Conservation (phyloP, 805 yeast species). For the Cyberlindnera mrakii region DNA sequence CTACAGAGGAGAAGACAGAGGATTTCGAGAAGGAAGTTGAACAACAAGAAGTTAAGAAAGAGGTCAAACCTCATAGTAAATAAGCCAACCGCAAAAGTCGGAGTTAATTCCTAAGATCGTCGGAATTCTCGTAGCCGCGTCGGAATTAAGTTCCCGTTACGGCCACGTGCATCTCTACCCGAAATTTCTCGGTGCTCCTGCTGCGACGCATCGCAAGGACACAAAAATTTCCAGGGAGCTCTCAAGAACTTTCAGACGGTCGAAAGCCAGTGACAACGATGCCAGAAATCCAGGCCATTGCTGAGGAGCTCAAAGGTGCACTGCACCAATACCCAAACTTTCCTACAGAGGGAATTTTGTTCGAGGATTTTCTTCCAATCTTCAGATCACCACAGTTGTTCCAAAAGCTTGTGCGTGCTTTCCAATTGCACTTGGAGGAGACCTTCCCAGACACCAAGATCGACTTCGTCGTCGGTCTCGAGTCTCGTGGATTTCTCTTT, state of each 20-base stretch:
- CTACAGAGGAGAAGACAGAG: background rate
- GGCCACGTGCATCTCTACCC: too few relatives aligned
- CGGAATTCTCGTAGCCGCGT: too few relatives aligned
- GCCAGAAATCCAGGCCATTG: conserved; percentile 23
- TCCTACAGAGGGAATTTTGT: conserved; percentile 87
- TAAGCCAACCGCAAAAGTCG: background rate
- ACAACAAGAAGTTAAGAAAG: background rate
- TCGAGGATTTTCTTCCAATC: conserved; percentile 95
- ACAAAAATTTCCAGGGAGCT: too few relatives aligned
- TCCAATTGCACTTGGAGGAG: conserved; percentile 64
- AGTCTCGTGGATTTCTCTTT: conserved; percentile 93
- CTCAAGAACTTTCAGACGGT: background rate
- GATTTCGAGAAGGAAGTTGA: background rate
- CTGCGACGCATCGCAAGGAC: too few relatives aligned
- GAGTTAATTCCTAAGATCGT: background rate
- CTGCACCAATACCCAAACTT: conserved; percentile 84
- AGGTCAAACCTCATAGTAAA: background rate
- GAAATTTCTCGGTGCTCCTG: too few relatives aligned
- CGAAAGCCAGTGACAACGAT: background rate
- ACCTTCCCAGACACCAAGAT: conserved; percentile 51
- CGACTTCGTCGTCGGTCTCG: conserved; percentile 90
- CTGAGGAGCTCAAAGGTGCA: conserved; percentile 46
- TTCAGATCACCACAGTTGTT: conserved; percentile 79
- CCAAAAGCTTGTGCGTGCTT: conserved; percentile 74
- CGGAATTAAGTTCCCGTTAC: too few relatives aligned